These are phyloP conservation scores for Cyclanthera cordifolia DNA, from an alignment of 306 rosid species.

Conservation along the genomic window DNA sequence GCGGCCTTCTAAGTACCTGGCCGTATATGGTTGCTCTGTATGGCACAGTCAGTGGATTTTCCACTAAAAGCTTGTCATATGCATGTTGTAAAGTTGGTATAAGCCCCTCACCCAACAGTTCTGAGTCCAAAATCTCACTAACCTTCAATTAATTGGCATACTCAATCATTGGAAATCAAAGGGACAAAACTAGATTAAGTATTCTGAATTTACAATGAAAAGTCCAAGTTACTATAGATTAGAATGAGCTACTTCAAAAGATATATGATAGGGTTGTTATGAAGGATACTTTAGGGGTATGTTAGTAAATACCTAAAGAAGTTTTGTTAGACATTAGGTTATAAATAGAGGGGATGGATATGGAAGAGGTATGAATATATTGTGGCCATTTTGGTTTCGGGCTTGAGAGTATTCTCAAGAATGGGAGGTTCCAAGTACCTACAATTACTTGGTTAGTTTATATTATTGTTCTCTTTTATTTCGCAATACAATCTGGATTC, in stretches of 20 bases:
- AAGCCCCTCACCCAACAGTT: constrained; percentile 87
- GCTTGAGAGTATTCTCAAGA: no score
- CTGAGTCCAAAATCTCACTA: constrained; percentile 93
- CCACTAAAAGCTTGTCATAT: constrained; percentile 57
- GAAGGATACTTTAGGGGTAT: no score
- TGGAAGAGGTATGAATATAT: no score
- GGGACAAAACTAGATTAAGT: neutral
- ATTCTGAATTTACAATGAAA: neutral
- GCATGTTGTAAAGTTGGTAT: constrained; percentile 89
- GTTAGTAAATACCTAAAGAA: no score
- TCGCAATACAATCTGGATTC: no score
- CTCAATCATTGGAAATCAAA: neutral
- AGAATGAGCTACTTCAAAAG: neutral
- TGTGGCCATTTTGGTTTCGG: no score
- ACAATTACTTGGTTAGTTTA: no score
- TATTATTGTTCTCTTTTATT: no score
- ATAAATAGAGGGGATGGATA: no score
- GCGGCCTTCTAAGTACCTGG: constrained; percentile 43
- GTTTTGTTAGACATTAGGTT: no score
- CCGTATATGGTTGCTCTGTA: constrained; percentile 68
- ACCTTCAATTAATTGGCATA: constrained; percentile 35
- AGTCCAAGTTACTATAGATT: neutral
- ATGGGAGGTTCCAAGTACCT: no score
- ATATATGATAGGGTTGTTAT: no score
- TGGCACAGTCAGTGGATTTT: constrained; percentile 67